Evolutionary conservation across 306 rosid species (phyloP).

Genomic region (Senna tora): DNA sequence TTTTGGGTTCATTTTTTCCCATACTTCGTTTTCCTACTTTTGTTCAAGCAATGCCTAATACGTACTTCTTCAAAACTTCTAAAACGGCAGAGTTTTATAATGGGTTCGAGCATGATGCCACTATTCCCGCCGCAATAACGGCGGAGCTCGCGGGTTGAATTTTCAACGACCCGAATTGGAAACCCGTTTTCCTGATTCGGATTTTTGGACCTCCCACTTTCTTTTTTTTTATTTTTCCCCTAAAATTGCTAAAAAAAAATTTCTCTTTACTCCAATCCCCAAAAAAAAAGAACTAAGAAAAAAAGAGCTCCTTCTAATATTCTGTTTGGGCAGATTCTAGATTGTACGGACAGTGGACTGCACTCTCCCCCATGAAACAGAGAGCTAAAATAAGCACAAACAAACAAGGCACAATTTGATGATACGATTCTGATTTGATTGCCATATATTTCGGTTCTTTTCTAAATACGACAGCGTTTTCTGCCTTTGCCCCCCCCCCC

Average conservation of each 20-base stretch:
- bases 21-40: slow-evolving; percentile 37
- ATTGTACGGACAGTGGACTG: slow-evolving; percentile 52
- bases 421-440: slow-evolving; percentile 46
- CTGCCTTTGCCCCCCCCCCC: slow-evolving; percentile 7
- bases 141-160: slow-evolving; percentile 46
- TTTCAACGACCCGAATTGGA: slow-evolving; percentile 37
- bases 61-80: slow-evolving; percentile 41
- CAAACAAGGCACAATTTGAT: slow-evolving; percentile 37
- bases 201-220: neutral
- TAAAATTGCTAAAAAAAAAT: slow-evolving; percentile 52
- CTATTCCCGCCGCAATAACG: slow-evolving; percentile 74
- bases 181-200: slow-evolving; percentile 7
- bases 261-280: slow-evolving; percentile 35
- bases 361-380: slow-evolving; percentile 39
- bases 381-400: slow-evolving; percentile 44
- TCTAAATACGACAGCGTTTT: neutral
- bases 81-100: slow-evolving; percentile 11
- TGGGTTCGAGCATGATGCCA: slow-evolving; percentile 48
- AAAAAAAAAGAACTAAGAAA: neutral
- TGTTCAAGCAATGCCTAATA: slow-evolving; percentile 12
- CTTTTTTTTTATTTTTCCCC: neutral
- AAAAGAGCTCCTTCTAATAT: neutral
- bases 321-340: slow-evolving; percentile 39
- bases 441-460: slow-evolving; percentile 34
- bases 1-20: neutral